Percentiles rank a stretch among this genome's conserved stretches.
Conservation (phyloP, 495 filamentous ascomycete genomes). For the Daldinia loculata region DNA sequence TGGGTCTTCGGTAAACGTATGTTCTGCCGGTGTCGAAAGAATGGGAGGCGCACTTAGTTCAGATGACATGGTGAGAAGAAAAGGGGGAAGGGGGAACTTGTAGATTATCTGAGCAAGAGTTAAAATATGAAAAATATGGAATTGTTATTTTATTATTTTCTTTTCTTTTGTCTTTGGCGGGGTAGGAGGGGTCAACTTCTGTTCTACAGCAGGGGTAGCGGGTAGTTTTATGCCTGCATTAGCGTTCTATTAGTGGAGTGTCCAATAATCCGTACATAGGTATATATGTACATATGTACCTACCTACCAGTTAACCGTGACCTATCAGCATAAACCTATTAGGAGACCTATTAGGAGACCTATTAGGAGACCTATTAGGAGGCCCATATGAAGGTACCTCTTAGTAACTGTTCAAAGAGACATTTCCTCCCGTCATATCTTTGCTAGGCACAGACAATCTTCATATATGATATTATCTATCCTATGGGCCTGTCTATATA, state of each 20-base stretch:
- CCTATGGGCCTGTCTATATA: no score
- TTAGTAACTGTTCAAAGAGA: no score
- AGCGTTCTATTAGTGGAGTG: not conserved
- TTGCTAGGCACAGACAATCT: no score
- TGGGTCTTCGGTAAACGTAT: slow-evolving; percentile 72
- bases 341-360: no score
- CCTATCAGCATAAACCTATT: not conserved
- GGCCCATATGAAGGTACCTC: no score
- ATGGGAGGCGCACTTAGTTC: slow-evolving; percentile 67
- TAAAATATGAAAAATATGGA: not conserved
- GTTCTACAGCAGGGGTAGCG: not conserved
- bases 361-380: no score
- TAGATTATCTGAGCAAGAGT: not conserved
- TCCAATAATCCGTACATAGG: no score
- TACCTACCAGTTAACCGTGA: not conserved
- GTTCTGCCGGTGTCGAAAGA: slow-evolving; percentile 86
- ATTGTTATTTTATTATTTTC: not conserved
- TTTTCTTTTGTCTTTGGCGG: slow-evolving; percentile 3
- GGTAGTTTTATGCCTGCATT: slow-evolving; percentile 13
- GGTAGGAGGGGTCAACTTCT: slow-evolving; percentile 1
- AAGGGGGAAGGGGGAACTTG: not conserved
- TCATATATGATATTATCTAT: no score
- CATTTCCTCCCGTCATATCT: no score
- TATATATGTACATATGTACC: no score
- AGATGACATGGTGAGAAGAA: slow-evolving; percentile 41